These are phyloP conservation scores for Aspergillus felis DNA, from an alignment of 2,329 filamentous ascomycete genomes.

Conservation along the genomic window DNA sequence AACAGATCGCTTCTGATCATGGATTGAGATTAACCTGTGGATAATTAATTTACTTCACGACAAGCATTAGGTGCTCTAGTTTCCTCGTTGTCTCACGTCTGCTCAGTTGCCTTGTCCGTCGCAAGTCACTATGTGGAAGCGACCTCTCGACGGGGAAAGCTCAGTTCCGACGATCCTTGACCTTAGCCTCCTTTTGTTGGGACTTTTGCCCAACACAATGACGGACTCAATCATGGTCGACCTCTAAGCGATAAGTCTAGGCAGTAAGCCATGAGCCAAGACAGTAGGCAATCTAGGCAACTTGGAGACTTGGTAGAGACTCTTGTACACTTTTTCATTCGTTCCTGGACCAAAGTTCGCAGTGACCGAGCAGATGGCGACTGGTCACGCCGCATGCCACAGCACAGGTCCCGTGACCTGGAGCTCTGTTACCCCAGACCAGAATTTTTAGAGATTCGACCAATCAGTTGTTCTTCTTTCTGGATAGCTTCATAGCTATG, in stretches of 20 bases:
- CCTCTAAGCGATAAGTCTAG: background rate
- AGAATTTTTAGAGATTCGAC: background rate
- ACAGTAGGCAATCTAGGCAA: background rate
- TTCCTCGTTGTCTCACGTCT: background rate
- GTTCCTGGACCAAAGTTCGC: background rate
- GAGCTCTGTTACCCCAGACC: background rate
- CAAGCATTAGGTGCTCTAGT: background rate
- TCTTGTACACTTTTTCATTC: background rate
- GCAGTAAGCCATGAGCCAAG: background rate
- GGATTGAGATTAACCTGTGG: background rate
- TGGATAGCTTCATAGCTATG: background rate
- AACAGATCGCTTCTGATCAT: background rate
- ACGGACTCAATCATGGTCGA: background rate
- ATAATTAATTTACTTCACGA: background rate
- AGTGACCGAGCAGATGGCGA: background rate
- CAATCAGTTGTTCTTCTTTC: background rate
- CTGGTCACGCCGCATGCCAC: background rate
- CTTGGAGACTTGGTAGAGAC: background rate
- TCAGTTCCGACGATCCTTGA: slow-evolving; percentile 10
- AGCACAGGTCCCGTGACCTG: slow-evolving; percentile 13
- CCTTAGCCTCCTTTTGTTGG: slow-evolving; percentile 23
- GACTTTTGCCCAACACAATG: slow-evolving; percentile 21
- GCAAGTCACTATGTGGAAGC: background rate
- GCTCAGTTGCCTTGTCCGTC: background rate
- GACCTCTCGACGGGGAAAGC: slow-evolving; percentile 6